Conservation (phyloP, 805 yeast genomes). For the Barnettozyma californica region DNA sequence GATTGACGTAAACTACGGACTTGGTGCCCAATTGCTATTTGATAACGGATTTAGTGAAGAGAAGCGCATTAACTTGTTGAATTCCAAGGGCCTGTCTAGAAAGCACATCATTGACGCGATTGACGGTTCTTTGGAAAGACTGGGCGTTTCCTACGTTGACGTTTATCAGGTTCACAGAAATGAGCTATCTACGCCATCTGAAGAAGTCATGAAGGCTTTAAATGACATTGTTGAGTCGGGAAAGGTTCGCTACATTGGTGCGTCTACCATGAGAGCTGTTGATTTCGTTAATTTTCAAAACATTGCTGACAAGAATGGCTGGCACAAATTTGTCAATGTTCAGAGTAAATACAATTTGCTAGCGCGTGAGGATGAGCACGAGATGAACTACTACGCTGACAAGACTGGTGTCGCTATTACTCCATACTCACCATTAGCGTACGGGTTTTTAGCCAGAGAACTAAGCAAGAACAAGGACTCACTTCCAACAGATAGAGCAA, state of each 20-base stretch:
- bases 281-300: conserved; percentile 50
- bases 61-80: conserved; percentile 14
- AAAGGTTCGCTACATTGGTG: conserved; percentile 51
- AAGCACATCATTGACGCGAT: conserved; percentile 44
- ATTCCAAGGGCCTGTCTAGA: conserved; percentile 36
- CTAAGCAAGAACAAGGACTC: conserved; percentile 12
- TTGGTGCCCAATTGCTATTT: background rate
- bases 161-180: conserved; percentile 49
- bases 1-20: conserved; percentile 10
- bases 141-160: conserved; percentile 40
- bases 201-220: conserved; percentile 51
- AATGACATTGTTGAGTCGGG: conserved; percentile 46
- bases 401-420: conserved; percentile 48
- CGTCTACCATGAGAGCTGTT: conserved; percentile 51
- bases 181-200: conserved; percentile 39
- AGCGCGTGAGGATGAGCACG: conserved; percentile 58
- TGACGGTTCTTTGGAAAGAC: too few species aligned
- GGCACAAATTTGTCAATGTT: conserved; percentile 41
- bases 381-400: conserved; percentile 51
- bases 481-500: too few species aligned
- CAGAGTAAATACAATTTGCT: conserved; percentile 53
- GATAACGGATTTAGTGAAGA: background rate
- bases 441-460: conserved; percentile 52
- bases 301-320: conserved; percentile 49
- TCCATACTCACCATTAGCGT: conserved; percentile 56